Evolutionary conservation across 495 filamentous ascomycete genomes (phyloP), one percentile per base, ranked within the genome.

Genomic region (Neurospora discreta): DNA sequence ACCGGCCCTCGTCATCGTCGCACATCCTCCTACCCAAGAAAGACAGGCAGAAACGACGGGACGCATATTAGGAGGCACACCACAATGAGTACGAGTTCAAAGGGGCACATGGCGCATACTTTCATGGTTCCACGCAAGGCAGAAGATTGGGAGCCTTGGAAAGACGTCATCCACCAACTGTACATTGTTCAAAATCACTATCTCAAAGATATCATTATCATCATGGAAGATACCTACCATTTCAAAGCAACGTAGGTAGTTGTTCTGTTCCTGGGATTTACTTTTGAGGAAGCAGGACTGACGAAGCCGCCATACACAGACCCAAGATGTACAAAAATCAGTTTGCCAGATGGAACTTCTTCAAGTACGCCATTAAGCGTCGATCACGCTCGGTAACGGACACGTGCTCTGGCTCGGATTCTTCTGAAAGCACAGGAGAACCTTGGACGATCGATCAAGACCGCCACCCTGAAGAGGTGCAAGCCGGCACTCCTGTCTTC

Each of bases 291-390:
- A 33, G 23, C 23, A n/a, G 4, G 39, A 38, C 26, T 52, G 2
- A 36, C 15, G n/a, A 6, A 2, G 4, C 11, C 8, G 23, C 8
- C 0, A n/a, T 67, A 9, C 1, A 58, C 72, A 80, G 77, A 16
- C 76, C 78, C 8, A 80, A 79, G 68, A 80, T 80, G 79, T 80
- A 79, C 71, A 80, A 80, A 40, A 78, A 77, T 68, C 79, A 80
- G 40, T 76, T 80, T 38, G 74, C 75, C 0, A 60, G 79, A 9
- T 80, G 79, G 79, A 69, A 70, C 38, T 78, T 79, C 71, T 78
- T 78, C 74, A 80, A 80, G 72, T 80, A 80, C 30, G 38, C 74
- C 30, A 70, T 79, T 70, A 80, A 80, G 70, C 67, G 46, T 18
- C 72, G 77, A 20, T 73, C 76, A 33, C 70, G 69, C 2, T 36